phyloP scores from a whole-genome alignment of 2,329 filamentous ascomycete species.

The Phialophora verrucosa region DNA sequence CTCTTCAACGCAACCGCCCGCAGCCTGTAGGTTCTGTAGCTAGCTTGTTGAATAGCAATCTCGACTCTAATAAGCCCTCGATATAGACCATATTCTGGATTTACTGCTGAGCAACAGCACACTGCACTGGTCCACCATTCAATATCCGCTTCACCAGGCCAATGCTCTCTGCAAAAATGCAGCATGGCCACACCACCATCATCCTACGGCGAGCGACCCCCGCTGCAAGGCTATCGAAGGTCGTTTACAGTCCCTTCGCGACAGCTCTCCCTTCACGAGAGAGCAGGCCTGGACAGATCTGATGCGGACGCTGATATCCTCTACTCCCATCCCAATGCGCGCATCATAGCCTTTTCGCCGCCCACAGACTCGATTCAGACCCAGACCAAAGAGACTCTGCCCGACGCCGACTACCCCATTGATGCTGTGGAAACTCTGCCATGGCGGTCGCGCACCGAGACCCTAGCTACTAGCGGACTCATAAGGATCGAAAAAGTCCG shows the following conservation, averaged over 20 bases:
- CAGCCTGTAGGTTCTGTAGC: background rate
- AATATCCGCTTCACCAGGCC: background rate
- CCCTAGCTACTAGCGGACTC: conserved; percentile 80
- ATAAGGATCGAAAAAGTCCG: conserved; percentile 85
- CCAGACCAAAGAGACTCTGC: conserved; percentile 48
- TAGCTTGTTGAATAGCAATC: background rate
- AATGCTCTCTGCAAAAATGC: conserved; percentile 32
- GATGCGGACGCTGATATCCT: conserved; percentile 54
- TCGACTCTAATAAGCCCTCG: background rate
- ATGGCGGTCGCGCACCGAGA: conserved; percentile 77
- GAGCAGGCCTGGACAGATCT: conserved; percentile 38
- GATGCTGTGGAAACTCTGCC: conserved; percentile 68
- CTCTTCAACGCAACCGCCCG: conserved; percentile 15
- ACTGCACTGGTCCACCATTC: background rate
- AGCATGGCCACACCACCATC: conserved; percentile 37
- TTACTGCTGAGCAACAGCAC: background rate
- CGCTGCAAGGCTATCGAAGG: conserved; percentile 35
- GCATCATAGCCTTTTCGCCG: conserved; percentile 70
- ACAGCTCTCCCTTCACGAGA: conserved; percentile 35
- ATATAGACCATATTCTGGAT: background rate
- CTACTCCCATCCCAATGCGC: conserved; percentile 74
- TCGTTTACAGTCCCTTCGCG: conserved; percentile 37
- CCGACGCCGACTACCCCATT: conserved; percentile 55
- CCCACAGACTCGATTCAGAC: conserved; percentile 40
- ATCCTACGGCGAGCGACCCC: conserved; percentile 37